These are phyloP conservation scores for Asterochloris erici DNA, from an alignment of 139 green algal species.

Conservation along the genomic window DNA sequence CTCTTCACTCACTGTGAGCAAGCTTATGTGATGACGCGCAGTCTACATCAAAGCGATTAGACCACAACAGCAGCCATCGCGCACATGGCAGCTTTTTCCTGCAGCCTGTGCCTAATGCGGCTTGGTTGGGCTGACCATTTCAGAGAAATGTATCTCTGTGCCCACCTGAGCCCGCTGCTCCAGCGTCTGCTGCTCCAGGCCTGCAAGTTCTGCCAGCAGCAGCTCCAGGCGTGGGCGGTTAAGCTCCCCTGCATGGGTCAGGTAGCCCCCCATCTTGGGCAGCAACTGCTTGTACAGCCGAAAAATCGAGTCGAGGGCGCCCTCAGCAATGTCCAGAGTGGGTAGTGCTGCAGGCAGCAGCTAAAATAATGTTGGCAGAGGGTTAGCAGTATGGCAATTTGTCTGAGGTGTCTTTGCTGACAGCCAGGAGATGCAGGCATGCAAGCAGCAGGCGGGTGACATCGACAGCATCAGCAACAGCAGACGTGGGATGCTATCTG, in stretches of 20 bases:
- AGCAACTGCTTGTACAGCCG: conserved; percentile 86
- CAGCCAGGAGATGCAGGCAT: not conserved
- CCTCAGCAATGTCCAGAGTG: conserved; percentile 89
- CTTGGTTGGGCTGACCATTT: too few species aligned
- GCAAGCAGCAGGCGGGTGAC: too few species aligned
- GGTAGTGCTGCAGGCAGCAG: conserved; percentile 58
- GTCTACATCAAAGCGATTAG: too few species aligned
- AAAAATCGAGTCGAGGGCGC: conserved; percentile 86
- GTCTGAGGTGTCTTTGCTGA: not conserved
- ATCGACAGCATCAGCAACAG: too few species aligned
- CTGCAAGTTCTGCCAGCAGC: conserved; percentile 61
- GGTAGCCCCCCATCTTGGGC: conserved; percentile 76
- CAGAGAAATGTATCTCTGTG: not conserved
- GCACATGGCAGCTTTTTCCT: too few species aligned
- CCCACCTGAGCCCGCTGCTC: conserved; percentile 64
- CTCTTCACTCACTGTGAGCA: too few species aligned
- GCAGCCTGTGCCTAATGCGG: too few species aligned
- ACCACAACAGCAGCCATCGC: too few species aligned
- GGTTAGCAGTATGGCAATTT: too few species aligned
- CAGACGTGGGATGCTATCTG: too few species aligned
- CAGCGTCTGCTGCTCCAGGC: conserved; percentile 68
- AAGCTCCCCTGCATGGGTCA: conserved; percentile 75
- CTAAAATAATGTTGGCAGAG: too few species aligned
- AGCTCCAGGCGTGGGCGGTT: conserved; percentile 59
- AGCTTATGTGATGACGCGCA: too few species aligned